phyloP scores from a whole-genome alignment of 495 filamentous ascomycete species.

The Gamarada debralockiae region DNA sequence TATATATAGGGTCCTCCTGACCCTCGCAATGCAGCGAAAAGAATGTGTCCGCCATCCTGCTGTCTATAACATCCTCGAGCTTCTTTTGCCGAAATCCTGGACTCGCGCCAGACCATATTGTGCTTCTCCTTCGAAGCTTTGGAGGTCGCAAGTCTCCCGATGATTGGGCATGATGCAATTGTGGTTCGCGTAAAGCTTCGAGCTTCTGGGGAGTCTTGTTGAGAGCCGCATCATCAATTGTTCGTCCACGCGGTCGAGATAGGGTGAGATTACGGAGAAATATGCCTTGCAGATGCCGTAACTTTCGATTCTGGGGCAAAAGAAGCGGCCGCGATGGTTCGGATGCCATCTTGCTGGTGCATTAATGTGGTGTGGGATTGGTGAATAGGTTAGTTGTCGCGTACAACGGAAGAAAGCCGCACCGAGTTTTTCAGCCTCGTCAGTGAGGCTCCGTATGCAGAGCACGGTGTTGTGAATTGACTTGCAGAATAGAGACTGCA shows the following conservation, averaged over 20 bases:
- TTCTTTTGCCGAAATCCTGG: conserved; percentile 68
- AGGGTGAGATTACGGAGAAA: conserved; percentile 83
- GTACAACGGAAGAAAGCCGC: conserved; percentile 2
- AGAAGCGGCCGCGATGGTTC: conserved; percentile 39
- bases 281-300: conserved; percentile 84
- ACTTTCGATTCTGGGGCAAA: conserved; percentile 73
- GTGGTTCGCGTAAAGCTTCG: conserved; percentile 51
- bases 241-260: conserved; percentile 58
- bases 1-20: conserved; percentile 72
- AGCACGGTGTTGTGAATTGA: no score
- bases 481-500: no score
- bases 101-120: conserved; percentile 63
- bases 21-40: conserved; percentile 75
- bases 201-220: conserved; percentile 69
- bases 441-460: not conserved
- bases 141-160: conserved; percentile 57
- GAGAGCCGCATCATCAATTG: conserved; percentile 82
- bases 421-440: conserved; percentile 16
- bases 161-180: conserved; percentile 63
- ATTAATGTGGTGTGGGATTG: not conserved
- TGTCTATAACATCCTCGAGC: conserved; percentile 67
- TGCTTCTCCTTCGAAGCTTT: conserved; percentile 60
- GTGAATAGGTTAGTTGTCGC: conserved; percentile 7
- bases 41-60: conserved; percentile 80
- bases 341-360: conserved; percentile 20